Percentiles rank a stretch among this genome's conserved stretches.
Conservation (phyloP, 2,329 filamentous ascomycete species). For the Paecilomyces variotii region DNA sequence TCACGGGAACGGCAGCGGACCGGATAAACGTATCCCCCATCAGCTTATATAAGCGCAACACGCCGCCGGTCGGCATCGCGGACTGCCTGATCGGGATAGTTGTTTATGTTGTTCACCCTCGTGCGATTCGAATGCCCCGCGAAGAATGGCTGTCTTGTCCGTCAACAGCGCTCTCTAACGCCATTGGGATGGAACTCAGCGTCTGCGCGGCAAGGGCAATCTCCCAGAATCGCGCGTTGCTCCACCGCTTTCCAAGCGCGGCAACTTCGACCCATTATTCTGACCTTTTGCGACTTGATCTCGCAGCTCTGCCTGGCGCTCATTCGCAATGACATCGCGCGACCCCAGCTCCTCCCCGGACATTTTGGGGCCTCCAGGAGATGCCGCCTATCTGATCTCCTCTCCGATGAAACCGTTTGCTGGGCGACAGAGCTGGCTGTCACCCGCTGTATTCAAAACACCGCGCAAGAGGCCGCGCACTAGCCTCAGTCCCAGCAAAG, state of each 20-base stretch:
- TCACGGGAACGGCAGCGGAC: neutral
- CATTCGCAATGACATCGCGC: slow-evolving; percentile 22
- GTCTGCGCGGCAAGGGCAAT: slow-evolving; percentile 12
- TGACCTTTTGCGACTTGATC: neutral
- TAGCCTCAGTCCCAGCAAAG: slow-evolving; percentile 28
- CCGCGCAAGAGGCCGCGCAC: slow-evolving; percentile 26
- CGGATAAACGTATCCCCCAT: slow-evolving; percentile 4
- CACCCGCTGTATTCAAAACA: slow-evolving; percentile 28
- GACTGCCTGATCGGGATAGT: slow-evolving; percentile 28
- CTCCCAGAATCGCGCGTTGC: slow-evolving; percentile 3
- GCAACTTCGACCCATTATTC: slow-evolving; percentile 1
- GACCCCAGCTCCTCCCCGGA: slow-evolving; percentile 35
- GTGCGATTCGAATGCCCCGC: slow-evolving; percentile 9
- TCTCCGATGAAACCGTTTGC: slow-evolving; percentile 32
- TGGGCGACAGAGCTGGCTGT: slow-evolving; percentile 32
- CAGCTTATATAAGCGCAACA: slow-evolving; percentile 9
- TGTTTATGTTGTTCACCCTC: slow-evolving; percentile 20
- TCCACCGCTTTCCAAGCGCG: slow-evolving; percentile 14
- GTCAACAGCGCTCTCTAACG: neutral
- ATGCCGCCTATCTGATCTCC: slow-evolving; percentile 35
- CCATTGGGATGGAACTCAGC: neutral
- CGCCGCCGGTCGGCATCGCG: slow-evolving; percentile 5
- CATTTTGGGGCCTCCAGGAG: slow-evolving; percentile 34
- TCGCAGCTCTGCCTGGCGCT: slow-evolving; percentile 12
- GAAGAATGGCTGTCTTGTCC: neutral